Base-by-base conservation (phyloP, 257 asterid genomes). In the Verbascum thapsus region DNA sequence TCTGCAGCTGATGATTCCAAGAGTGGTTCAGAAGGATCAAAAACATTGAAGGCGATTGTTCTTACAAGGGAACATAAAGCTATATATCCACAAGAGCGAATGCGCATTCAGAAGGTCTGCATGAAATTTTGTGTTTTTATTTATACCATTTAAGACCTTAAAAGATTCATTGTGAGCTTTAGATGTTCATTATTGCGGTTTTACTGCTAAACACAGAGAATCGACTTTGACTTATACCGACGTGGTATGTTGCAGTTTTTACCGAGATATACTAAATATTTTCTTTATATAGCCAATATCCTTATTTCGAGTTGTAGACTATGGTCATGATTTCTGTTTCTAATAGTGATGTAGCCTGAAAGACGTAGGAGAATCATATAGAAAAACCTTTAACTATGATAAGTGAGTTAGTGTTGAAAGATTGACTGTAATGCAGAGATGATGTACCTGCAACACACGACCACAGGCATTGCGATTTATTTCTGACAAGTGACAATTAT, bases 41-140 rank as follows among this genome's bases (percentile, higher is more conserved):
- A 59, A 62, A 54, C 77, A 38, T 62, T 83, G 60, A 88, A 82
- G 79, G 88, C 95, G 70, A 90, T 90, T 64, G 95, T 90, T 58
- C 66, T 90, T 73, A 90, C 98, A 64, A 75, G 95, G 85, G 96
- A 87, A 68, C 96, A 85, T 78, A 90, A 87, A 69, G 95, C 96
- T 65, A 91, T 91, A 56, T 88, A 80, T 74, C 95, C 96, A 58
- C 95, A 82, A 72, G 98, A 91, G 71, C 83, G 96, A 63, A 91
- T 95, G 26, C 95, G 96, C 51, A 84, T 91, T 77, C 95, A 85
- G 61, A 91, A 91, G 91, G 98, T 84, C 19, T 37, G 48, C 54
- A 59, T 65, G 56, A 45, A 37, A 53, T 51, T 15, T 57, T 30
- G 12, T 22, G 30, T n/a, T 35, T 16, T 12, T 62, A 2, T 54